Evolutionary conservation across 805 yeast genomes (phyloP).

Genomic region (Lachancea dasiensis): DNA sequence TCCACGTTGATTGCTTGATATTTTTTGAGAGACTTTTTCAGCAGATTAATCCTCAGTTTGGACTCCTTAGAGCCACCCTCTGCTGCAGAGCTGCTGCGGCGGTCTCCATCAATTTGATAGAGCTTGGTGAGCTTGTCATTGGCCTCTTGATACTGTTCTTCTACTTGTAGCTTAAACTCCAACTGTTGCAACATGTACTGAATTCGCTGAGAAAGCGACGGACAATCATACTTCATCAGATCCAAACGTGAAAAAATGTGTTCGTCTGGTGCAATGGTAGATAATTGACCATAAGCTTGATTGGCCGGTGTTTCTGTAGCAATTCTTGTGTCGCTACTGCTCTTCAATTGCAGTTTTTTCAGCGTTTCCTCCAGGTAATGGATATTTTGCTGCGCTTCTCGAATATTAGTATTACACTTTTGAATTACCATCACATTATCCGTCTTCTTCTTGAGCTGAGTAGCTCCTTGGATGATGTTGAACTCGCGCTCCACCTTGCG

Average conservation of each 20-base stretch:
- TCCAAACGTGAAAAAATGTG: slow-evolving; percentile 61
- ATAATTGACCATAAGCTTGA: slow-evolving; percentile 29
- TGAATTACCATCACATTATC: slow-evolving; percentile 78
- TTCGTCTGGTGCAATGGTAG: slow-evolving; percentile 35
- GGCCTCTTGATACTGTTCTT: slow-evolving; percentile 87
- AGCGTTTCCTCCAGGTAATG: slow-evolving; percentile 80
- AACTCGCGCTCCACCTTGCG: slow-evolving; percentile 83
- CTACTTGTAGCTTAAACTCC: slow-evolving; percentile 90
- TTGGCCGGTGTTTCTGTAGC: slow-evolving; percentile 9
- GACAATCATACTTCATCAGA: slow-evolving; percentile 85
- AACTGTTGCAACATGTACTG: slow-evolving; percentile 93
- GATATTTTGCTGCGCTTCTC: slow-evolving; percentile 88
- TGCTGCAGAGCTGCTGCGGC: slow-evolving; percentile 78
- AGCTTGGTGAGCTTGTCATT: slow-evolving; percentile 82
- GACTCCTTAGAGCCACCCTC: slow-evolving; percentile 82
- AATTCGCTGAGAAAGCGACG: slow-evolving; percentile 88
- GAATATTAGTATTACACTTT: slow-evolving; percentile 81
- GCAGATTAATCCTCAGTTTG: slow-evolving; percentile 74
- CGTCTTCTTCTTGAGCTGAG: slow-evolving; percentile 71
- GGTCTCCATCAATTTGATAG: slow-evolving; percentile 88
- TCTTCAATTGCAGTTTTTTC: slow-evolving; percentile 42
- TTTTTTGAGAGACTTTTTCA: slow-evolving; percentile 76
- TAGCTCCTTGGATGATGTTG: slow-evolving; percentile 84
- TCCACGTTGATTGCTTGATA: slow-evolving; percentile 85
- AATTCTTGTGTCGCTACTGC: not conserved